Evolutionary conservation across 176 grass and related monocot species (phyloP).

Genomic region (Musa beccarii): DNA sequence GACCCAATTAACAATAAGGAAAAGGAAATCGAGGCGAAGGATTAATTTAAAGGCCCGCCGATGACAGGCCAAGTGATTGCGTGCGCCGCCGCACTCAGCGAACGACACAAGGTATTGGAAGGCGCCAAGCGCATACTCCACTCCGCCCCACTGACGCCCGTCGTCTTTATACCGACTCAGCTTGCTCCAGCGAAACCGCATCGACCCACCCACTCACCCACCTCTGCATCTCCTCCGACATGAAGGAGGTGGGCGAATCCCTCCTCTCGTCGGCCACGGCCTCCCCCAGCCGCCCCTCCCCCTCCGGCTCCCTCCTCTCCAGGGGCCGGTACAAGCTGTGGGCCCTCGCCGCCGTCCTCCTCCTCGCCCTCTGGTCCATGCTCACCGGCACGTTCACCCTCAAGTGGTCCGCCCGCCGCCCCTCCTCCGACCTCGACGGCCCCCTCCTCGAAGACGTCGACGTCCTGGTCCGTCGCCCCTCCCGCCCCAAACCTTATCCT

Average conservation of each 20-base stretch:
- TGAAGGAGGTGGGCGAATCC: slow-evolving; percentile 26
- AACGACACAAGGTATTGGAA: too few relatives aligned
- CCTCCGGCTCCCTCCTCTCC: slow-evolving; percentile 8
- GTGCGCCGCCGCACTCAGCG: too few relatives aligned
- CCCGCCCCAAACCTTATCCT: background rate
- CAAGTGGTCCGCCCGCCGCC: slow-evolving; percentile 54
- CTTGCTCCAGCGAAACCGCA: too few relatives aligned
- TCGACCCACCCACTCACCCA: background rate
- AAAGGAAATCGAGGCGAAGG: too few relatives aligned
- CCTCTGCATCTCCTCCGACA: slow-evolving; percentile 2
- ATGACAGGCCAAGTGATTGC: too few relatives aligned
- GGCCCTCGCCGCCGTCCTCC: slow-evolving; percentile 78
- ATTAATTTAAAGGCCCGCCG: too few relatives aligned
- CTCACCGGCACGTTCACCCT: slow-evolving; percentile 77
- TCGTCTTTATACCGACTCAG: too few relatives aligned
- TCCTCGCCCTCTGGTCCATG: slow-evolving; percentile 94
- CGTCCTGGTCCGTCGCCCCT: slow-evolving; percentile 17
- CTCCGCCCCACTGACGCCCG: too few relatives aligned
- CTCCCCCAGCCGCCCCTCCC: background rate
- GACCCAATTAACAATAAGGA: too few relatives aligned
- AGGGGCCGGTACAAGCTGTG: slow-evolving; percentile 87
- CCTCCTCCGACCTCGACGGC: slow-evolving; percentile 34
- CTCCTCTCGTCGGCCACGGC: slow-evolving; percentile 18
- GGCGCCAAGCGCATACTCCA: too few relatives aligned
- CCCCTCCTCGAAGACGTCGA: slow-evolving; percentile 3